These are phyloP conservation scores for Rhizopus arrhizus DNA, from an alignment of 371 early-diverging fungal species.

Conservation along the genomic window DNA sequence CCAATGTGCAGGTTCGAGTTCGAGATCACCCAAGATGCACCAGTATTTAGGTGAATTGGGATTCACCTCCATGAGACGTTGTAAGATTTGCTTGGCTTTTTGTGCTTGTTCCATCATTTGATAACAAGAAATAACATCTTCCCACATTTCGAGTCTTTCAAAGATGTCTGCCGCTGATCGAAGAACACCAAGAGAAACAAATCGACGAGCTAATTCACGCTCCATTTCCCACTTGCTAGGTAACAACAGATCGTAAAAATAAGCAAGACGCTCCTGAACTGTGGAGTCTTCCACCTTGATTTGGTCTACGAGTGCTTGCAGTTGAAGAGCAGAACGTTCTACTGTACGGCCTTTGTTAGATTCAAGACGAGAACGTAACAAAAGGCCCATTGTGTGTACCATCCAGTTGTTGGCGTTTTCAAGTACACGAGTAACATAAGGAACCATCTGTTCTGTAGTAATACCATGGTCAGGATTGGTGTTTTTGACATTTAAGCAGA, in stretches of 20 bases:
- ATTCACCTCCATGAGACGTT: conserved; percentile 61
- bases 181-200: conserved; percentile 82
- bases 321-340: conserved; percentile 87
- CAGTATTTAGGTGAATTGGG: conserved; percentile 82
- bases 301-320: conserved; percentile 95
- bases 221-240: conserved; percentile 96
- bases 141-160: conserved; percentile 92
- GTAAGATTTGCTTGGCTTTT: conserved; percentile 79
- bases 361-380: conserved; percentile 90
- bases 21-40: conserved; percentile 90
- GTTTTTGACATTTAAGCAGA: conserved; percentile 91
- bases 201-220: conserved; percentile 85
- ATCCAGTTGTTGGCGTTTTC: conserved; percentile 96
- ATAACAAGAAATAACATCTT: conserved; percentile 85
- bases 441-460: conserved; percentile 90
- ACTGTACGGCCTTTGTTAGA: conserved; percentile 84
- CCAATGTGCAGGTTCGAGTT: conserved; percentile 77
- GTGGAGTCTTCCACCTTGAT: conserved; percentile 76
- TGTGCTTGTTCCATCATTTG: conserved; percentile 79
- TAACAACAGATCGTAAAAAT: conserved; percentile 74
- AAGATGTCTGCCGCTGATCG: conserved; percentile 92
- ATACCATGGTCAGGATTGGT: conserved; percentile 91
- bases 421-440: conserved; percentile 88
- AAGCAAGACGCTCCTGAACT: conserved; percentile 77
- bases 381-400: conserved; percentile 91